phyloP scores from a whole-genome alignment of 805 yeast species.

The Hyphopichia homilentoma region DNA sequence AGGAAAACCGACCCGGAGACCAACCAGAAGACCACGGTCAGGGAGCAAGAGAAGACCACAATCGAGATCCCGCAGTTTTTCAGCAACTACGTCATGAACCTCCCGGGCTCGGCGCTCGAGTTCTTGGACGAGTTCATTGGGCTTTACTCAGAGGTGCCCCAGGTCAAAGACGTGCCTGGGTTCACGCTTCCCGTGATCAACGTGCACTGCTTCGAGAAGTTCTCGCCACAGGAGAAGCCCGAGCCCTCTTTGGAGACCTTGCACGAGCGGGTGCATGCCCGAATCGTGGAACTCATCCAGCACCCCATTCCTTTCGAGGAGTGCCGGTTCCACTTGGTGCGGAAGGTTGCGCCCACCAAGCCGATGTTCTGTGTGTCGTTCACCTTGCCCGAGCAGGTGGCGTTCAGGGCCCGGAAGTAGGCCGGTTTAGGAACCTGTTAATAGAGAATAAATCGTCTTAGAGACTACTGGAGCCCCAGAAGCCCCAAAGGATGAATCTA shows the following conservation, averaged over 20 bases:
- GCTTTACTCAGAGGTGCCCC: slow-evolving; percentile 45
- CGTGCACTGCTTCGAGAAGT: slow-evolving; percentile 91
- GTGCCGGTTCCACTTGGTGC: slow-evolving; percentile 72
- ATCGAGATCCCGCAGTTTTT: slow-evolving; percentile 50
- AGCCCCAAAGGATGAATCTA: too few relatives aligned
- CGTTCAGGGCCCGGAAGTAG: too few relatives aligned
- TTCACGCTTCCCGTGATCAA: slow-evolving; percentile 72
- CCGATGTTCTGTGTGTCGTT: slow-evolving; percentile 92
- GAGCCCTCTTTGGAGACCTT: slow-evolving; percentile 70
- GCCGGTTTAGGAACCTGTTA: too few relatives aligned
- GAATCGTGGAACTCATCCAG: slow-evolving; percentile 41
- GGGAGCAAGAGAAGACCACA: slow-evolving; percentile 9
- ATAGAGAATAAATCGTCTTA: too few relatives aligned
- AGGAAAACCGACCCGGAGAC: slow-evolving; percentile 30
- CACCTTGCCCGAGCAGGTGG: slow-evolving; percentile 63
- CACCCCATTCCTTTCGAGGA: slow-evolving; percentile 45
- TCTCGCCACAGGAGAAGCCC: slow-evolving; percentile 60
- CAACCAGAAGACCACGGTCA: slow-evolving; percentile 11
- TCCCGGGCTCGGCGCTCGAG: slow-evolving; percentile 88
- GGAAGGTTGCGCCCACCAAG: slow-evolving; percentile 95
- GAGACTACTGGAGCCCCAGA: too few relatives aligned
- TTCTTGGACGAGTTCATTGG: slow-evolving; percentile 80
- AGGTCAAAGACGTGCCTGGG: slow-evolving; percentile 35
- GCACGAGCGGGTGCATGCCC: slow-evolving; percentile 58
- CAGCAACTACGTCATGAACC: slow-evolving; percentile 86